phyloP scores from a whole-genome alignment of 371 early-diverging fungal genomes.

The Rhizopus sp. region DNA sequence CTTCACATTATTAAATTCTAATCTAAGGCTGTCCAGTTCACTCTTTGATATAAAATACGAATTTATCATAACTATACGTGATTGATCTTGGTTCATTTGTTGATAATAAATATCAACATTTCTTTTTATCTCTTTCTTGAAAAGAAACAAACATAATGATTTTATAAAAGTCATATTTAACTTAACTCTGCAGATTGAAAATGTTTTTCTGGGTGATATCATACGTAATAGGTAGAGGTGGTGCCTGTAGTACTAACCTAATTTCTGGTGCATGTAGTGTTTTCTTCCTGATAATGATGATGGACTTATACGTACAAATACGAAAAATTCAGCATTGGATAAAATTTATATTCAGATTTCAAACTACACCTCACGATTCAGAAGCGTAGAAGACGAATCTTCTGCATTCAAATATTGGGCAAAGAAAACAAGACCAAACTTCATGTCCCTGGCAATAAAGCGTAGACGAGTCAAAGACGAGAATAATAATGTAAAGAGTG shows the following conservation, averaged over 20 bases:
- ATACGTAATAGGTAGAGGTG: neutral
- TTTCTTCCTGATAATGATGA: constrained; percentile 6
- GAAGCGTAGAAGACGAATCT: constrained; percentile 5
- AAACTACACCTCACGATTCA: constrained; percentile 2
- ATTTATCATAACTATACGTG: too few relatives aligned
- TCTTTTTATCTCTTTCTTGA: too few relatives aligned
- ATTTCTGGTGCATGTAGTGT: too few relatives aligned
- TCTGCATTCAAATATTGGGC: constrained; percentile 3
- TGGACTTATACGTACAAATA: neutral
- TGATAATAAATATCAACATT: too few relatives aligned
- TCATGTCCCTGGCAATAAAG: constrained; percentile 1
- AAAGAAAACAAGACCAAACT: neutral
- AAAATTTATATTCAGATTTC: neutral
- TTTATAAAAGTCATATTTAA: too few relatives aligned
- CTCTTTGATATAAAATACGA: too few relatives aligned
- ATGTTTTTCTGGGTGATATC: neutral
- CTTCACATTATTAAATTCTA: too few relatives aligned
- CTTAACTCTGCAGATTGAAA: too few relatives aligned
- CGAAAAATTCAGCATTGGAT: neutral
- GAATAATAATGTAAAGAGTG: neutral
- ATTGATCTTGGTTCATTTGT: too few relatives aligned
- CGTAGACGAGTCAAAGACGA: neutral
- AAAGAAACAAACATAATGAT: too few relatives aligned
- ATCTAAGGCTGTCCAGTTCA: too few relatives aligned
- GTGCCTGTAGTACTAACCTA: too few relatives aligned